Evolutionary conservation across 2,329 filamentous ascomycete genomes (phyloP).

Genomic region (Fusarium torreyae): DNA sequence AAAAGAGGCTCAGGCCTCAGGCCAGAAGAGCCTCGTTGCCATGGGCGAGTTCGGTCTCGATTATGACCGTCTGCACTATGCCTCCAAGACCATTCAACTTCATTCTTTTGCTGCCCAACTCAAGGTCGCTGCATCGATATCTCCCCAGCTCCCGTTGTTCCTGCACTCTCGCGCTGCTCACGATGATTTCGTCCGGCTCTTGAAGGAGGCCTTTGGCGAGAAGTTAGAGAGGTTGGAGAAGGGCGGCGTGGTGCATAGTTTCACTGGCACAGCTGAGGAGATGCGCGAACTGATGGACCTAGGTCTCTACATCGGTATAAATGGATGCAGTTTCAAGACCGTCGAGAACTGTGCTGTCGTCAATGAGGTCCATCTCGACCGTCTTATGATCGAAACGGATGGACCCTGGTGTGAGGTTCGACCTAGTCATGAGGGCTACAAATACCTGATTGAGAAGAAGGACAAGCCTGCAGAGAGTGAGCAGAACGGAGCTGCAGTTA

Average conservation of each 20-base stretch:
- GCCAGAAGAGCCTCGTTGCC: constrained; percentile 72
- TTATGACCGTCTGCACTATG: constrained; percentile 91
- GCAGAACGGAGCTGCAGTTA: constrained; percentile 43
- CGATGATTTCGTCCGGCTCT: constrained; percentile 82
- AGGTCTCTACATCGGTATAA: constrained; percentile 93
- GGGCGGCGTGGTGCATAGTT: constrained; percentile 91
- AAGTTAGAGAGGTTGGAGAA: constrained; percentile 77
- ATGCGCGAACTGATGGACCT: constrained; percentile 84
- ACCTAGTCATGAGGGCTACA: constrained; percentile 87
- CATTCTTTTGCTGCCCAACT: constrained; percentile 90
- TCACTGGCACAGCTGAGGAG: constrained; percentile 89
- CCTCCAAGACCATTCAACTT: constrained; percentile 82
- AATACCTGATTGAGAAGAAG: constrained; percentile 70
- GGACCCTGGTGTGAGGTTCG: constrained; percentile 98
- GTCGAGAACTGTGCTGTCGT: constrained; percentile 91
- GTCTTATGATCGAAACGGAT: constrained; percentile 95
- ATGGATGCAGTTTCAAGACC: constrained; percentile 97
- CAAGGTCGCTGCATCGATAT: constrained; percentile 77
- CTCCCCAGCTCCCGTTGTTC: constrained; percentile 88
- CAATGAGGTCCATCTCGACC: constrained; percentile 80
- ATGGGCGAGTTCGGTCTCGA: constrained; percentile 97
- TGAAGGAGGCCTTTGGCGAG: constrained; percentile 72
- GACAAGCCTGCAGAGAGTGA: constrained; percentile 38
- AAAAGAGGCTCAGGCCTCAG: constrained; percentile 65
- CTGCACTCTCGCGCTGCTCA: constrained; percentile 92